Evolutionary conservation across 1,139 yeast species (phyloP).

Genomic region (Eremothecium gossypii): DNA sequence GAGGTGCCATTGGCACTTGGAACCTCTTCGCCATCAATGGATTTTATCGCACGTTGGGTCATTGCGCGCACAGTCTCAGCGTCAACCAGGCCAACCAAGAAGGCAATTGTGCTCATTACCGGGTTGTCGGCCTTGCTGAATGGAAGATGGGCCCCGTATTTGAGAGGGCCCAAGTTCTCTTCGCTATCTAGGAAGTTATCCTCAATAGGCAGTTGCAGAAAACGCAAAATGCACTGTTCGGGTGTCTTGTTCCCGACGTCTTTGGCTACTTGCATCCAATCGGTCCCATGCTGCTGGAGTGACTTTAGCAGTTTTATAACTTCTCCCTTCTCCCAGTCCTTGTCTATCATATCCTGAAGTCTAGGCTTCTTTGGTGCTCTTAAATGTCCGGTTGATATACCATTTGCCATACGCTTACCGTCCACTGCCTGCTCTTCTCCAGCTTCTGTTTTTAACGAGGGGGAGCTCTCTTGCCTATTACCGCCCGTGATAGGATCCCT

Average conservation of each 20-base stretch:
- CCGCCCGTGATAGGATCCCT: conserved; percentile 1
- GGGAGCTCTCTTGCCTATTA: not conserved
- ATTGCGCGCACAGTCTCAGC: conserved; percentile 82
- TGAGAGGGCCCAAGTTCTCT: conserved; percentile 59
- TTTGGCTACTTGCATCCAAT: conserved; percentile 70
- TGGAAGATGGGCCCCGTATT: conserved; percentile 76
- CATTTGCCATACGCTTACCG: conserved; percentile 9
- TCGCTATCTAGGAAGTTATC: conserved; percentile 51
- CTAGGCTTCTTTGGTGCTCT: conserved; percentile 36
- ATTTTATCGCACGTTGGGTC: conserved; percentile 53
- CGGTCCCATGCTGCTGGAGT: conserved; percentile 47
- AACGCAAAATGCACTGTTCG: conserved; percentile 72
- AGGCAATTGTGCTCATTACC: conserved; percentile 79
- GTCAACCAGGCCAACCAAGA: conserved; percentile 78
- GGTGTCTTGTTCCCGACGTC: conserved; percentile 60
- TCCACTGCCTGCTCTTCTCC: conserved; percentile 13
- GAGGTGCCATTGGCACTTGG: conserved; percentile 8
- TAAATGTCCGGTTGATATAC: conserved; percentile 3
- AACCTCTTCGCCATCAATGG: conserved; percentile 27
- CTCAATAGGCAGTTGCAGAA: conserved; percentile 74
- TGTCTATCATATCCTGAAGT: conserved; percentile 32
- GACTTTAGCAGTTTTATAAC: conserved; percentile 51
- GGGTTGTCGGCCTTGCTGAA: conserved; percentile 85
- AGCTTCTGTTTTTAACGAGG: conserved; percentile 1
- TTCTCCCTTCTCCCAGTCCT: conserved; percentile 61